Percentiles rank a stretch among this genome's conserved stretches.
These are phyloP conservation scores for Xylaria flabelliformis DNA, from an alignment of 495 filamentous ascomycete species.

Conservation along the genomic window DNA sequence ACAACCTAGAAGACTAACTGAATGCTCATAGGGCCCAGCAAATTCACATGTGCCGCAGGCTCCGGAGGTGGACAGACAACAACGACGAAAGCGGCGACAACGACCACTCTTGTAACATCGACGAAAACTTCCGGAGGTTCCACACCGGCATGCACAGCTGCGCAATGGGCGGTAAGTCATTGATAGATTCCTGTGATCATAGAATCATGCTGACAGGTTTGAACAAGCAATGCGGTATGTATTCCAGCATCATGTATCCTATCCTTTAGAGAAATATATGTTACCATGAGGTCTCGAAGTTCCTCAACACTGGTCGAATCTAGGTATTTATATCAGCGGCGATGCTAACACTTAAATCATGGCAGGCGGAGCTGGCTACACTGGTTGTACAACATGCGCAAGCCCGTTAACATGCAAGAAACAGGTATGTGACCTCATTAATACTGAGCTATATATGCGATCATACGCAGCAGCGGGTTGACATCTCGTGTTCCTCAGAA, in stretches of 20 bases:
- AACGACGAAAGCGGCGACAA: slow-evolving; percentile 20
- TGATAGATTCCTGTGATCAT: slow-evolving; percentile 30
- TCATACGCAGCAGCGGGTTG: neutral
- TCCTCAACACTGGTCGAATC: neutral
- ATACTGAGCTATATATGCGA: neutral
- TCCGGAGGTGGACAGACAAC: slow-evolving; percentile 29
- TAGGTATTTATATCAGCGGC: neutral
- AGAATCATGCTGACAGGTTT: slow-evolving; percentile 35
- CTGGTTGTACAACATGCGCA: slow-evolving; percentile 55
- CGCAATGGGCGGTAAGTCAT: slow-evolving; percentile 25
- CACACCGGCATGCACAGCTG: slow-evolving; percentile 36
- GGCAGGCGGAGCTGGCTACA: slow-evolving; percentile 50
- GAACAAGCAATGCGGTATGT: slow-evolving; percentile 54
- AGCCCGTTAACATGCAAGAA: slow-evolving; percentile 48
- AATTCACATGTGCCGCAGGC: slow-evolving; percentile 43
- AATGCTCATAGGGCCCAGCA: slow-evolving; percentile 34
- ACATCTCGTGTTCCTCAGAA: slow-evolving; percentile 25
- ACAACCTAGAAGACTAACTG: neutral
- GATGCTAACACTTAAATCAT: neutral
- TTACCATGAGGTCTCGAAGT: neutral
- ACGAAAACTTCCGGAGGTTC: slow-evolving; percentile 32
- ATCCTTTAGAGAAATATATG: too few species aligned
- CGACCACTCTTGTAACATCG: slow-evolving; percentile 33
- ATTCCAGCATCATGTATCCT: neutral
- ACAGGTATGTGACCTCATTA: slow-evolving; percentile 25